Percentiles rank a stretch among this genome's conserved stretches.
Evolutionary conservation across 2,329 filamentous ascomycete genomes (phyloP).

Genomic region (Coniella lustricola): DNA sequence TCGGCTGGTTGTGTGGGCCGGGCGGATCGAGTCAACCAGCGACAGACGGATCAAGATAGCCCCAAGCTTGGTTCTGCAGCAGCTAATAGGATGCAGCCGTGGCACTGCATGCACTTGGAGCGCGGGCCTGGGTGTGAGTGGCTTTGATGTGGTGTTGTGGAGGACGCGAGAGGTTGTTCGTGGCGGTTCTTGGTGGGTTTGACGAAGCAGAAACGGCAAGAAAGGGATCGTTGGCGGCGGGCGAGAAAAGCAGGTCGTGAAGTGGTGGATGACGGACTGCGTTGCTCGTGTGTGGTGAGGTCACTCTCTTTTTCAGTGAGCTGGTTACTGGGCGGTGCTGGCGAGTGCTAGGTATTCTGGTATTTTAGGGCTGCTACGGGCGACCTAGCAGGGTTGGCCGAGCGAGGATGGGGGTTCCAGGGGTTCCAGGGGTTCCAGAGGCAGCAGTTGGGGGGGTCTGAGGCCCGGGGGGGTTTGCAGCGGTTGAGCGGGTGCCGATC

Average conservation of each 20-base stretch:
- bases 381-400: slow-evolving; percentile 1
- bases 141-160: no score
- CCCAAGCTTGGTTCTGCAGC: slow-evolving; percentile 7
- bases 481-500: neutral
- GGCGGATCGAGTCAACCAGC: slow-evolving; percentile 8
- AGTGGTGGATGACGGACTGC: neutral
- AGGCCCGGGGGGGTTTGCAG: neutral
- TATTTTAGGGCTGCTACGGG: neutral
- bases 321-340: neutral
- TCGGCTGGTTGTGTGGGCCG: slow-evolving; percentile 3
- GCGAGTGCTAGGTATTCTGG: neutral
- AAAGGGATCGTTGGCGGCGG: neutral
- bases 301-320: neutral
- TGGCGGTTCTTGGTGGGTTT: neutral
- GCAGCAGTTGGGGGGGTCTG: neutral
- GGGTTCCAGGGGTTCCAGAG: neutral
- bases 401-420: neutral
- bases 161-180: no score
- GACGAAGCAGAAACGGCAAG: neutral
- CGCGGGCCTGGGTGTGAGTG: no score
- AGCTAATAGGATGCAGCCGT: neutral
- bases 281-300: neutral
- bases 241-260: neutral
- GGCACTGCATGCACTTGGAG: neutral
- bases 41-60: slow-evolving; percentile 1